Conservation (phyloP, 345 rosid genomes). For the Lepidium didymum region DNA sequence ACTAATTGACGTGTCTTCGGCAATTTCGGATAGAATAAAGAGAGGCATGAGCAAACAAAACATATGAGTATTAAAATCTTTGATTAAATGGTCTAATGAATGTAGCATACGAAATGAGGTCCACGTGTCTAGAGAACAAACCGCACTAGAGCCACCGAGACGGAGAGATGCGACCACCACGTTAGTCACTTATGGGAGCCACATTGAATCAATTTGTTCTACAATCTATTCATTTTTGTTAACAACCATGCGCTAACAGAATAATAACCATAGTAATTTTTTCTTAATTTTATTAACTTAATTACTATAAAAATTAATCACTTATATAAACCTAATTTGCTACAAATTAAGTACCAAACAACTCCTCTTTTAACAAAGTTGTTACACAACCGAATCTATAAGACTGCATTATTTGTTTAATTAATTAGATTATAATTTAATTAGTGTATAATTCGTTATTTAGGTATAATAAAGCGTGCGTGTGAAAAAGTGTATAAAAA, state of each 20-base stretch:
- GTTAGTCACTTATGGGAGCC: neutral
- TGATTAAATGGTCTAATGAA: neutral
- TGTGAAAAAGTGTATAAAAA: slow-evolving; percentile 19
- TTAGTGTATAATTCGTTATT: neutral
- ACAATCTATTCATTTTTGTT: neutral
- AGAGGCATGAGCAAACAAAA: neutral
- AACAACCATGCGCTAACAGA: slow-evolving; percentile 5
- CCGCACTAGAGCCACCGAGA: slow-evolving; percentile 1
- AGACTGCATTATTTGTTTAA: neutral
- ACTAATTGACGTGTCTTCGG: no score
- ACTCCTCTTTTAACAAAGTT: neutral
- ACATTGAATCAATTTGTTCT: neutral
- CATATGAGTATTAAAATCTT: neutral
- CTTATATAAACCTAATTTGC: neutral
- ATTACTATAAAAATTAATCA: neutral
- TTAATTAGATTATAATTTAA: neutral
- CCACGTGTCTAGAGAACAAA: slow-evolving; percentile 13
- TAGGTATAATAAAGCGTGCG: neutral
- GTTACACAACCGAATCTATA: slow-evolving; percentile 13
- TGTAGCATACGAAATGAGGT: neutral
- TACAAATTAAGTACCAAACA: neutral
- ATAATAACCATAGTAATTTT: neutral
- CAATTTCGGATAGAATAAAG: neutral
- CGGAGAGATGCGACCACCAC: slow-evolving; percentile 13
- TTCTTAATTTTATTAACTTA: no score